Evolutionary conservation across 139 green algal genomes (phyloP).

Genomic region (Coelastrella sp.): DNA sequence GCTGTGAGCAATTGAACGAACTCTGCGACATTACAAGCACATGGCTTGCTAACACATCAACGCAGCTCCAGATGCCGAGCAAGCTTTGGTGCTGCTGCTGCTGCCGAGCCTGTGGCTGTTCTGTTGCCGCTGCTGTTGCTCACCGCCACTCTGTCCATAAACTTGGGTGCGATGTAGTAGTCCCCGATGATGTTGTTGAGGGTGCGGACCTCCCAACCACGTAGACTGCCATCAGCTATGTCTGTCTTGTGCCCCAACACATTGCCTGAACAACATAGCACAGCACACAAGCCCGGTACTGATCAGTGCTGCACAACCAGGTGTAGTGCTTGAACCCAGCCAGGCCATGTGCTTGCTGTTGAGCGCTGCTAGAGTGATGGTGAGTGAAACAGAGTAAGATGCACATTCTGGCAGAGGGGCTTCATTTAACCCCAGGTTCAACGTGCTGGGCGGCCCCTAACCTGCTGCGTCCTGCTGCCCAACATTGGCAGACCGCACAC

Average conservation of each 20-base stretch:
- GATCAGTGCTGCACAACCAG: too few species aligned
- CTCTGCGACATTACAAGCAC: too few species aligned
- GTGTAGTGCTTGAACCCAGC: too few species aligned
- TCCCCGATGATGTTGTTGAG: conserved; percentile 86
- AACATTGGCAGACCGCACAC: background rate
- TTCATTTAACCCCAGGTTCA: background rate
- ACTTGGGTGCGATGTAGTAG: conserved; percentile 89
- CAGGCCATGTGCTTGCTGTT: too few species aligned
- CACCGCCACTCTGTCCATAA: conserved; percentile 83
- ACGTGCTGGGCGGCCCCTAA: too few species aligned
- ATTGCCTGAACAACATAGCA: conserved; percentile 51
- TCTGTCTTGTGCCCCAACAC: conserved; percentile 80
- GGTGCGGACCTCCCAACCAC: conserved; percentile 70
- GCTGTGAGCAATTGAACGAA: too few species aligned
- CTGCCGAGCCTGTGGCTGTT: background rate
- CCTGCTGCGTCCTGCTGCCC: background rate
- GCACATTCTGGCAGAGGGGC: background rate
- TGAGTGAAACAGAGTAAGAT: background rate
- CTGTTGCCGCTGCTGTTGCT: background rate
- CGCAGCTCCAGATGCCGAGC: too few species aligned
- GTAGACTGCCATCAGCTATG: conserved; percentile 83
- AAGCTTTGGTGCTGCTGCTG: too few species aligned
- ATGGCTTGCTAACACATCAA: too few species aligned
- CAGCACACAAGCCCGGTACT: background rate
- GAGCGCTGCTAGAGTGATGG: too few species aligned